phyloP scores from a whole-genome alignment of 1,284 basidiomycete species.

The Sporisorium graminicola region DNA sequence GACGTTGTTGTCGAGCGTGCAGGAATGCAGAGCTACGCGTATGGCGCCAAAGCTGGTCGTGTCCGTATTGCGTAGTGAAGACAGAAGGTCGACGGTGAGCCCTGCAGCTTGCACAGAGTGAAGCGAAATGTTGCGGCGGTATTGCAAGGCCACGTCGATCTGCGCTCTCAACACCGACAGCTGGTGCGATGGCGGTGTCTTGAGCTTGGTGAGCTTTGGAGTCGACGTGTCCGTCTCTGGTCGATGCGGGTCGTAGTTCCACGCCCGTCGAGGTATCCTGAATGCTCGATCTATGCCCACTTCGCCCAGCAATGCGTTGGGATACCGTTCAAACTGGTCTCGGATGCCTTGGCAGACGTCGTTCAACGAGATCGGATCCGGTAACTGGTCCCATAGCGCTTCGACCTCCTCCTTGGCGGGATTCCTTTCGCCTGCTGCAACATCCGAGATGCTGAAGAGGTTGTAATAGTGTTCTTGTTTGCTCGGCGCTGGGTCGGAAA shows the following conservation, averaged over 20 bases:
- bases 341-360: slow-evolving; percentile 36
- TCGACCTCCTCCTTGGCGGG: slow-evolving; percentile 35
- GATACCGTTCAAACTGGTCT: slow-evolving; percentile 43
- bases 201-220: slow-evolving; percentile 51
- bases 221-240: neutral
- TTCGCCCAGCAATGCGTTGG: slow-evolving; percentile 62
- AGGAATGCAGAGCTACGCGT: slow-evolving; percentile 61
- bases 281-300: slow-evolving; percentile 66
- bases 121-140: slow-evolving; percentile 59
- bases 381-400: slow-evolving; percentile 47
- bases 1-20: slow-evolving; percentile 60
- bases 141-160: slow-evolving; percentile 50
- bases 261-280: slow-evolving; percentile 50
- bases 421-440: neutral
- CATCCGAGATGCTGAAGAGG: slow-evolving; percentile 29
- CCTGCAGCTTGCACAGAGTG: slow-evolving; percentile 65
- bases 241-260: slow-evolving; percentile 39
- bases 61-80: slow-evolving; percentile 34
- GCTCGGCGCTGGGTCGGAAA: slow-evolving; percentile 30
- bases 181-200: slow-evolving; percentile 63
- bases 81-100: slow-evolving; percentile 50
- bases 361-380: slow-evolving; percentile 50
- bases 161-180: slow-evolving; percentile 56
- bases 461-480: slow-evolving; percentile 49
- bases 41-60: slow-evolving; percentile 39